Evolutionary conservation across 352 stramenopile genomes (phyloP), one percentile per base, ranked within the genome.

Genomic region (Pythium aquatile): DNA sequence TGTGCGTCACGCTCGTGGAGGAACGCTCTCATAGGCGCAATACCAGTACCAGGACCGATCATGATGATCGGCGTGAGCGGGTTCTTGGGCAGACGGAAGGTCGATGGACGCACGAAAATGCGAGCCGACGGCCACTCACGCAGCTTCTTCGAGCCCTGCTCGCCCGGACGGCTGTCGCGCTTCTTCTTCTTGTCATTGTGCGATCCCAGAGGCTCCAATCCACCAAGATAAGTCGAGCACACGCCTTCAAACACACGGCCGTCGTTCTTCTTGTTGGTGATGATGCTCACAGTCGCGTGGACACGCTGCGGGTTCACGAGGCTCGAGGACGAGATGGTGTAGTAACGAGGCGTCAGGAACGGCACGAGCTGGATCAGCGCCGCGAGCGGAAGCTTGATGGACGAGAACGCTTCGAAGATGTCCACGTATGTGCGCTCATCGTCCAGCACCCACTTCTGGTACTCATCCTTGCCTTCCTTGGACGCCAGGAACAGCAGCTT

Each of bases 291-390:
- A 4, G 97, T 99, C 48, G 98, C 76, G 70, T 99, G 94, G 32
- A 99, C 85, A 20, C 81, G 84, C 49, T 91, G 86, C 5, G 96
- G 94, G 72, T 97, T 88, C 3, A 97, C 85, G 40, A 87, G 77
- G 46, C 90, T 93, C 11, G 92, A 99, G 4, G 96, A 99, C 33
- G 94, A 97, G 68, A 99, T 99, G 11, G 98, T 99, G 77, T 99
- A 99, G 72, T 98, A 98, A 8, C 98, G 90, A 17, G 97, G 96
- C 69, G 97, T 78, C 24, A 99, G 72, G 65, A 90, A 91, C 20
- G 97, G 97, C 52, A 97, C 88, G 24, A 99, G 64, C 57, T 97
- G 78, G 32, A 94, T 76, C n/a, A 99, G 74, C 51, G 98, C 94
- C 40, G 80, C 69, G 16, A 93, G 60, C 4, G 84, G 75, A 8